Evolutionary conservation across 2,329 filamentous ascomycete species (phyloP).

Genomic region (Drechslerella stenobrocha): DNA sequence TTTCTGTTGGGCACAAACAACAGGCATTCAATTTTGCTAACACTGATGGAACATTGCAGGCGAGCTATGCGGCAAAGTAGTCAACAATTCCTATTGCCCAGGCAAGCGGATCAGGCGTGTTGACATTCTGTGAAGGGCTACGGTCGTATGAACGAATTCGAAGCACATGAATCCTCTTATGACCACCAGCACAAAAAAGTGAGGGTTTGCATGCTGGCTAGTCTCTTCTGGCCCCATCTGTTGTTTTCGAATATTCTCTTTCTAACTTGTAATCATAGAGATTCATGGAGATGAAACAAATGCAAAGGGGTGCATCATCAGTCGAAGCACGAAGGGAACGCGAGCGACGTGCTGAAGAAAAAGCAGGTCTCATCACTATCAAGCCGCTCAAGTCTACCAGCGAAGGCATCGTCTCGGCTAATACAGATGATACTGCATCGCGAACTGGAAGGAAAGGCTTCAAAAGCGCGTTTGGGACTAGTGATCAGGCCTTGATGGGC

Average conservation of each 20-base stretch:
- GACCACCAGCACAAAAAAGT: constrained; percentile 89
- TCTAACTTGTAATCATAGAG: constrained; percentile 57
- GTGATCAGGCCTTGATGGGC: constrained; percentile 17
- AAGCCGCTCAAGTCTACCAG: constrained; percentile 60
- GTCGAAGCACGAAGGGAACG: constrained; percentile 64
- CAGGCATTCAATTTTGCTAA: no score
- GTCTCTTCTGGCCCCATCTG: not conserved
- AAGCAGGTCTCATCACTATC: constrained; percentile 70
- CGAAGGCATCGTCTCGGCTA: constrained; percentile 52
- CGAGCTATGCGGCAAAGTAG: constrained; percentile 45
- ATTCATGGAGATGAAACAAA: constrained; percentile 82
- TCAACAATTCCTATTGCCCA: no score
- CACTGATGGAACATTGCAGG: constrained; percentile 3
- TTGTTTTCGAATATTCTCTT: no score
- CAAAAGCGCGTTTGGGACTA: constrained; percentile 71
- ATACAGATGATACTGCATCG: constrained; percentile 56
- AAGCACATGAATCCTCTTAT: constrained; percentile 89
- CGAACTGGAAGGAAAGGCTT: constrained; percentile 64
- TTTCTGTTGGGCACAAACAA: no score
- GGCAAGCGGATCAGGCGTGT: no score
- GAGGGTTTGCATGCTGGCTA: constrained; percentile 56
- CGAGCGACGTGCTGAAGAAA: constrained; percentile 69
- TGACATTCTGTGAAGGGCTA: constrained; percentile 73
- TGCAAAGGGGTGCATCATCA: constrained; percentile 68
- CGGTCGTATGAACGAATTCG: constrained; percentile 91